phyloP scores from a whole-genome alignment of 176 grass and related monocot species.

The Musa itinerans region DNA sequence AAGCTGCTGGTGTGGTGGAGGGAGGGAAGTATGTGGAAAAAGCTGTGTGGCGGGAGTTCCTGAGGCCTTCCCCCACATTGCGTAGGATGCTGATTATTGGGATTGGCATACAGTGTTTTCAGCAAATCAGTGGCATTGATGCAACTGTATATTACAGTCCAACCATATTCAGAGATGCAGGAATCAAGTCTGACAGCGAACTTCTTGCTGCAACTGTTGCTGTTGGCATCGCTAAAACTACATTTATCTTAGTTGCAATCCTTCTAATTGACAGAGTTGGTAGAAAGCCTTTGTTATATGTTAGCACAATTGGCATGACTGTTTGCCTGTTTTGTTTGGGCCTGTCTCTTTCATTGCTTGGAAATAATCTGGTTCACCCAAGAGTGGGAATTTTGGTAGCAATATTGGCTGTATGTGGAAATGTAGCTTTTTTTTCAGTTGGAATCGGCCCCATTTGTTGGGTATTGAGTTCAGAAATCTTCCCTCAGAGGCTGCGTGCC shows the following conservation, averaged over 20 bases:
- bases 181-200: conserved; percentile 50
- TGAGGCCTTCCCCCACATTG: conserved; percentile 43
- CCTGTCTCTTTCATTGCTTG: conserved; percentile 30
- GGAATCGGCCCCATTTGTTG: conserved; percentile 53
- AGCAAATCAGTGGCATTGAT: conserved; percentile 61
- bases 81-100: conserved; percentile 49
- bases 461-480: conserved; percentile 61
- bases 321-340: conserved; percentile 34
- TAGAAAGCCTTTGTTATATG: conserved; percentile 45
- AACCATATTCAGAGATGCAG: conserved; percentile 42
- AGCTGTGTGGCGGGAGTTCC: conserved; percentile 56
- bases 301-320: conserved; percentile 59
- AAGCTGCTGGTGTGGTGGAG: conserved; percentile 15
- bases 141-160: conserved; percentile 67
- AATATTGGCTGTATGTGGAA: conserved; percentile 41
- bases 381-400: conserved; percentile 23
- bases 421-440: conserved; percentile 69
- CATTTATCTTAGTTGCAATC: conserved; percentile 56
- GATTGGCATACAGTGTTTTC: conserved; percentile 53
- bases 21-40: conserved; percentile 25
- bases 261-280: conserved; percentile 50
- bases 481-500: conserved; percentile 41
- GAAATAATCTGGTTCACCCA: conserved; percentile 27
- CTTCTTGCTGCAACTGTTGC: conserved; percentile 55
- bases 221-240: conserved; percentile 51